phyloP scores from a whole-genome alignment of 2,329 filamentous ascomycete genomes.

The Dactylonectria macrodidyma region DNA sequence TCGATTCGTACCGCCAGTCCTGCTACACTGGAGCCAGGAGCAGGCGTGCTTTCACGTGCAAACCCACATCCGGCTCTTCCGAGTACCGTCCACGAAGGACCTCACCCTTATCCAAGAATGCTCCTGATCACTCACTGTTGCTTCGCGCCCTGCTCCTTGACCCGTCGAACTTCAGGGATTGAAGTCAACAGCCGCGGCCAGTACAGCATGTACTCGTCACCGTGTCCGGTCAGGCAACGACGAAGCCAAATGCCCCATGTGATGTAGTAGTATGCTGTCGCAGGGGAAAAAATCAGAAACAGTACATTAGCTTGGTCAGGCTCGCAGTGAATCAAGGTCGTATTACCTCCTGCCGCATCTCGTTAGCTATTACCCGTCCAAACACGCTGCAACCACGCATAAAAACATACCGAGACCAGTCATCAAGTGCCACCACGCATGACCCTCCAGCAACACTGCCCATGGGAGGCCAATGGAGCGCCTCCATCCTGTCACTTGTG shows the following conservation, averaged over 20 bases:
- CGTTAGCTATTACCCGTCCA: conserved; percentile 15
- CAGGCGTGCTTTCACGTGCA: conserved; percentile 18
- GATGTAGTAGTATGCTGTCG: conserved; percentile 84
- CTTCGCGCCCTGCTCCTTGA: conserved; percentile 47
- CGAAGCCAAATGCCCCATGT: conserved; percentile 87
- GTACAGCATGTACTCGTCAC: conserved; percentile 78
- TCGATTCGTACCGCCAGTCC: not conserved
- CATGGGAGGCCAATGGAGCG: conserved; percentile 81
- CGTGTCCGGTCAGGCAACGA: conserved; percentile 80
- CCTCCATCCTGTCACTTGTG: conserved; percentile 75
- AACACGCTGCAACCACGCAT: not conserved
- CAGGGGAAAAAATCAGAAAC: not conserved
- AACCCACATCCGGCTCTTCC: conserved; percentile 12
- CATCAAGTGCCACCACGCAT: conserved; percentile 80
- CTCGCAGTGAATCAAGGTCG: not conserved
- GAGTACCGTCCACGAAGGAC: not conserved
- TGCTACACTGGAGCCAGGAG: not conserved
- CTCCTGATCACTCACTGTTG: conserved; percentile 29
- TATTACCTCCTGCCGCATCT: conserved; percentile 38
- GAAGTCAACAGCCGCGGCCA: conserved; percentile 77
- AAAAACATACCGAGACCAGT: conserved; percentile 75
- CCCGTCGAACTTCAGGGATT: conserved; percentile 62
- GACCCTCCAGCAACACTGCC: conserved; percentile 78
- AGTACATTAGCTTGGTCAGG: conserved; percentile 32
- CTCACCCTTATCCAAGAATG: conserved; percentile 1